Conservation (phyloP, 192 early-diverging fungal genomes). For the Lobosporangium transversale region DNA sequence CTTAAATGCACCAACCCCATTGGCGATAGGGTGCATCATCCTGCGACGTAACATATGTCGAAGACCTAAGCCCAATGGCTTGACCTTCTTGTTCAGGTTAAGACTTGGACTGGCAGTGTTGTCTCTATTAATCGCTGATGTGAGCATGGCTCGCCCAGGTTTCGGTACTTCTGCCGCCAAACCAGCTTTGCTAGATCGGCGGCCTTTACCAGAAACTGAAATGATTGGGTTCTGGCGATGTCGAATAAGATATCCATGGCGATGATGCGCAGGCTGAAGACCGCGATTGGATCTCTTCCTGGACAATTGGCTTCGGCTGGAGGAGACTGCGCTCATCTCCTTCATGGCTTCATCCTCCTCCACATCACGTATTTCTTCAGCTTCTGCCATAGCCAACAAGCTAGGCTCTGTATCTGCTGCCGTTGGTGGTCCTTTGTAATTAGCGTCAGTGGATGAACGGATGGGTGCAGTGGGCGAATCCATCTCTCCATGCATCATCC, state of each 20-base stretch:
- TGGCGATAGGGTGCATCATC: slow-evolving; percentile 17
- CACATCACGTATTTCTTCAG: neutral
- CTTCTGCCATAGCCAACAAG: neutral
- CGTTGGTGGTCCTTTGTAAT: neutral
- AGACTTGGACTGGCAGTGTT: slow-evolving; percentile 11
- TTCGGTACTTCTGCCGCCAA: neutral
- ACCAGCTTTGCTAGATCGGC: neutral
- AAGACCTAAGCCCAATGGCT: slow-evolving; percentile 36
- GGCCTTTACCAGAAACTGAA: neutral
- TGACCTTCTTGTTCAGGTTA: slow-evolving; percentile 29
- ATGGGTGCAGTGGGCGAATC: slow-evolving; percentile 21
- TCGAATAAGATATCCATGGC: neutral
- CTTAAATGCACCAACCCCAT: neutral
- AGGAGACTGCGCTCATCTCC: neutral
- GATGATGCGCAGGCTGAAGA: neutral
- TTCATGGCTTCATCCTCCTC: neutral
- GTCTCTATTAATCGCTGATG: neutral
- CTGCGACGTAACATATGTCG: slow-evolving; percentile 38
- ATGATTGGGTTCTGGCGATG: slow-evolving; percentile 10
- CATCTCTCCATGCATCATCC: slow-evolving; percentile 53
- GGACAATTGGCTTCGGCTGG: neutral
- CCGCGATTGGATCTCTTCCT: neutral
- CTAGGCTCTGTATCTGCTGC: neutral
- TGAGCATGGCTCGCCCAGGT: neutral
- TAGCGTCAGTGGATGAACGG: neutral